A percentile compares a stretch with the other conserved stretches of the same genome.
phyloP scores from a whole-genome alignment of 1,284 basidiomycete genomes.

The Xerocomus amazonicus region DNA sequence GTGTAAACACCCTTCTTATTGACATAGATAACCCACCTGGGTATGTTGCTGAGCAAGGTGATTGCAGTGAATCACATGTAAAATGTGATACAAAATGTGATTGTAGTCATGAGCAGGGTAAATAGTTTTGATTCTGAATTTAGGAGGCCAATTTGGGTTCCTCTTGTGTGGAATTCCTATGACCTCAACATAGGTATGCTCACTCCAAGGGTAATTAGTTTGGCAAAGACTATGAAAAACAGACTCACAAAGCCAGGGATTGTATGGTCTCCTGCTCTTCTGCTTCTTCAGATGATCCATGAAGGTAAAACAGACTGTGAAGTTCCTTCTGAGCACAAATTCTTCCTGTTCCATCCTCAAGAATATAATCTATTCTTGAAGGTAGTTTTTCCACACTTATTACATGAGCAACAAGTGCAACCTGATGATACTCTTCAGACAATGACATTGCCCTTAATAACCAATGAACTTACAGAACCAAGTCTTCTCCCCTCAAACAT shows the following conservation, averaged over 20 bases:
- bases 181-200: slow-evolving; percentile 21
- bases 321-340: slow-evolving; percentile 17
- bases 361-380: slow-evolving; percentile 6
- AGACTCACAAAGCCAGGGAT: slow-evolving; percentile 16
- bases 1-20: neutral
- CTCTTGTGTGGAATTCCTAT: slow-evolving; percentile 3
- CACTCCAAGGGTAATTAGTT: slow-evolving; percentile 9
- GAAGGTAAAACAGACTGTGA: neutral
- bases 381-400: neutral
- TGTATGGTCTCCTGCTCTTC: slow-evolving; percentile 15
- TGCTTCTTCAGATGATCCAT: neutral
- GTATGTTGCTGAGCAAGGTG: slow-evolving; percentile 5
- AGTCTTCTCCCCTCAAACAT: slow-evolving; percentile 14
- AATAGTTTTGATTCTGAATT: slow-evolving; percentile 15
- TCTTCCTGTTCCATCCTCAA: slow-evolving; percentile 33
- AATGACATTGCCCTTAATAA: neutral
- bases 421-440: slow-evolving; percentile 9
- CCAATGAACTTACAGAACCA: slow-evolving; percentile 15
- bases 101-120: slow-evolving; percentile 15
- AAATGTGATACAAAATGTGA: slow-evolving; percentile 27
- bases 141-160: neutral
- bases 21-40: slow-evolving; percentile 11
- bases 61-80: slow-evolving; percentile 20
- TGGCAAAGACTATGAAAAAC: neutral
- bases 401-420: slow-evolving; percentile 28